Conservation (phyloP, 176 grass and related monocot species). For the Zoysia japonica region DNA sequence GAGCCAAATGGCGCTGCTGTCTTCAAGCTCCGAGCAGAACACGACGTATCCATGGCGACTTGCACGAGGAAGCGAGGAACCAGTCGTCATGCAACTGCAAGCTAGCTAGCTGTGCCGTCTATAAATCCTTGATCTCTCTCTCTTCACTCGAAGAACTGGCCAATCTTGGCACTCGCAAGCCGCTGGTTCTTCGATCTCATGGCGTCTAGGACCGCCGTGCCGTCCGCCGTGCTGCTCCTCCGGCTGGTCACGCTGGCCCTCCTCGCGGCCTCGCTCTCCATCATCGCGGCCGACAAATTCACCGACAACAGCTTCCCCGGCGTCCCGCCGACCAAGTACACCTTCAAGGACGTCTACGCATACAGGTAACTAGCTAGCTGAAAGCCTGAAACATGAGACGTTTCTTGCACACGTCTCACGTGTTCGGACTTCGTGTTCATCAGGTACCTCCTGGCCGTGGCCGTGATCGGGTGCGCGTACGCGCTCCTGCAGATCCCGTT, state of each 20-base stretch:
- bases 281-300: slow-evolving; percentile 24
- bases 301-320: not conserved
- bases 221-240: slow-evolving; percentile 13
- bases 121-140: not conserved
- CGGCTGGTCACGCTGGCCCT: slow-evolving; percentile 25
- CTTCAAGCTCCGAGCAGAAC: no score
- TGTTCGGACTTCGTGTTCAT: not conserved
- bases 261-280: slow-evolving; percentile 26
- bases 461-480: slow-evolving; percentile 33
- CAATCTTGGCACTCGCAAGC: not conserved
- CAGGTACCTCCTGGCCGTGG: slow-evolving; percentile 19
- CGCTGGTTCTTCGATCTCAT: not conserved
- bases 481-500: slow-evolving; percentile 28
- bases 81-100: no score
- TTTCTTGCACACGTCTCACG: not conserved
- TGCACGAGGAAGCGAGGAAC: no score
- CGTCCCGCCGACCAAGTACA: not conserved
- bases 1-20: no score
- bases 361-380: slow-evolving; percentile 23
- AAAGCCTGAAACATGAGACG: not conserved
- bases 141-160: not conserved
- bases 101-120: not conserved
- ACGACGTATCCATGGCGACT: no score
- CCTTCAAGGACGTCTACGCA: slow-evolving; percentile 33
- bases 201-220: not conserved